Evolutionary conservation across 768 basidiomycete species (phyloP).

Genomic region (Flagelloscypha sp.): DNA sequence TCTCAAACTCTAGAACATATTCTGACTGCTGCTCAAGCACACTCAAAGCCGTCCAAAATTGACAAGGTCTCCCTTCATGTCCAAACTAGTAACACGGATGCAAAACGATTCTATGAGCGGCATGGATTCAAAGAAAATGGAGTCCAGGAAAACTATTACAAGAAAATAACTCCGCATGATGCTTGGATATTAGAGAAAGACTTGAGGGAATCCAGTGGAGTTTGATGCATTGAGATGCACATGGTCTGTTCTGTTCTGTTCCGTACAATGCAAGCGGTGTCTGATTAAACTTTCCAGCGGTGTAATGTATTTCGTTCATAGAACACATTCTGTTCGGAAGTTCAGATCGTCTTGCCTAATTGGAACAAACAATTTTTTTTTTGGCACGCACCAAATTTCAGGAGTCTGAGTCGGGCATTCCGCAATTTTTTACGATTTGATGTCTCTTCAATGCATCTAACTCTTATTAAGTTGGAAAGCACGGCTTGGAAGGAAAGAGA

Average conservation of each 20-base stretch:
- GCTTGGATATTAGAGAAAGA: slow-evolving; percentile 81
- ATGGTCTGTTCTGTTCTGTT: slow-evolving; percentile 5
- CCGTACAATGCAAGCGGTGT: not conserved
- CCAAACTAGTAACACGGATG: slow-evolving; percentile 70
- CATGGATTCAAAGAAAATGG: slow-evolving; percentile 71
- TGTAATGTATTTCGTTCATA: not conserved
- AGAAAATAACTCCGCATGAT: slow-evolving; percentile 75
- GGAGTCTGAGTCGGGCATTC: slow-evolving; percentile 55
- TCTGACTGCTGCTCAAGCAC: slow-evolving; percentile 51
- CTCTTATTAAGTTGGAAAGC: no score
- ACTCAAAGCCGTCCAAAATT: slow-evolving; percentile 49
- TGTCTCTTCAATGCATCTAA: slow-evolving; percentile 83
- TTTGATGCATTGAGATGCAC: slow-evolving; percentile 4
- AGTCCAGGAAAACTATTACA: slow-evolving; percentile 74
- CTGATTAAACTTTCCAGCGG: not conserved
- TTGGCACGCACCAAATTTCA: no score
- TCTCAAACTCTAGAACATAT: slow-evolving; percentile 64
- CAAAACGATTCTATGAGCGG: slow-evolving; percentile 75
- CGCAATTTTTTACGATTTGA: slow-evolving; percentile 78
- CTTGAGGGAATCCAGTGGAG: slow-evolving; percentile 15
- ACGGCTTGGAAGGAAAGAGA: no score
- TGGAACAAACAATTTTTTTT: no score
- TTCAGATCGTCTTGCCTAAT: no score
- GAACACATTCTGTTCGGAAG: no score
- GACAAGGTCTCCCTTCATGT: slow-evolving; percentile 76